Conservation (phyloP, 129 eudicot genomes). For the Erigeron canadensis region DNA sequence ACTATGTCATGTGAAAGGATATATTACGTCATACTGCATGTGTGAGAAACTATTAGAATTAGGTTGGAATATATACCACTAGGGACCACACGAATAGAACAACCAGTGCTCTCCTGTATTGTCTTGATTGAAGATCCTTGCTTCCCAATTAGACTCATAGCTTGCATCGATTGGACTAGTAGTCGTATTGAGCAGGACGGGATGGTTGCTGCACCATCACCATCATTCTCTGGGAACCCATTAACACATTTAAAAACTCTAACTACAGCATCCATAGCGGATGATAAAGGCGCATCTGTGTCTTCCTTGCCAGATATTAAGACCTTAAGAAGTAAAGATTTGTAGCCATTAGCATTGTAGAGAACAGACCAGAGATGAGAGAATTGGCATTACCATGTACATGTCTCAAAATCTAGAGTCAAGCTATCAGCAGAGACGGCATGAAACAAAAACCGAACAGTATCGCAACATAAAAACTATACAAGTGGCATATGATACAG, state of each 20-base stretch:
- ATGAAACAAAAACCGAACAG: no score
- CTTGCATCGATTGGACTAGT: constrained; percentile 56
- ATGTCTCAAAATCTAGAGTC: no score
- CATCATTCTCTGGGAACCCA: constrained; percentile 49
- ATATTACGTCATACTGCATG: neutral
- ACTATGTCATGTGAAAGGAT: no score
- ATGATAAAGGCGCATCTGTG: constrained; percentile 49
- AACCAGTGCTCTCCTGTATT: constrained; percentile 60
- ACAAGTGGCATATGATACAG: no score
- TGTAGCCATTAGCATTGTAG: neutral
- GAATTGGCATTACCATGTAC: neutral
- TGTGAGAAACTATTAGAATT: neutral
- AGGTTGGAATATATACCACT: constrained; percentile 35
- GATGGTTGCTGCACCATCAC: constrained; percentile 29
- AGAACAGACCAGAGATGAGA: neutral
- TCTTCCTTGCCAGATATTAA: constrained; percentile 76
- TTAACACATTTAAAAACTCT: constrained; percentile 48
- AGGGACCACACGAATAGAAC: constrained; percentile 52
- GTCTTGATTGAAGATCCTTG: constrained; percentile 61
- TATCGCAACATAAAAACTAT: no score
- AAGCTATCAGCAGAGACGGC: no score
- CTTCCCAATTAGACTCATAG: constrained; percentile 56
- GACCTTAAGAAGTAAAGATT: constrained; percentile 39
- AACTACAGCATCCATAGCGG: constrained; percentile 76
- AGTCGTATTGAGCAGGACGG: constrained; percentile 51